These are phyloP conservation scores for Micractinium sp. DNA, from an alignment of 139 green algal genomes.

Conservation along the genomic window DNA sequence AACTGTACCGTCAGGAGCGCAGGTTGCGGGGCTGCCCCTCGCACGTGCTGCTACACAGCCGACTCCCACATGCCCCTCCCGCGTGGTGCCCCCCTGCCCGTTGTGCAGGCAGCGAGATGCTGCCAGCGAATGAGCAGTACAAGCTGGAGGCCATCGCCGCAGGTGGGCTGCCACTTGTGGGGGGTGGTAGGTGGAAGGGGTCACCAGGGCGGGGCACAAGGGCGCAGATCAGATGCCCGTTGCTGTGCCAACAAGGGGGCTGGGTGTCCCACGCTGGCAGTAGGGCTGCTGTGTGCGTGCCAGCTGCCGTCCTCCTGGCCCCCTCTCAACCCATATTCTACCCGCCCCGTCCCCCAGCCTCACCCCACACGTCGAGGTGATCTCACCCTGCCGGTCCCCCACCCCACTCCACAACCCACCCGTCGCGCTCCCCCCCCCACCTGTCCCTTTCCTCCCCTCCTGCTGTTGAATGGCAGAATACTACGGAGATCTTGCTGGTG, in stretches of 20 bases:
- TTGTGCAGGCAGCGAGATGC: background rate
- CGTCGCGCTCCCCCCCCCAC: background rate
- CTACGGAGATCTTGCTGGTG: background rate
- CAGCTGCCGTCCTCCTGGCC: too few relatives aligned
- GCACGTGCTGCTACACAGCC: background rate
- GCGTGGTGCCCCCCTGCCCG: too few relatives aligned
- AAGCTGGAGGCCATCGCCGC: constrained; percentile 13
- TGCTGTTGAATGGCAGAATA: background rate
- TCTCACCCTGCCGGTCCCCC: background rate
- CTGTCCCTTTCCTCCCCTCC: background rate
- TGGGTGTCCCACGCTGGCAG: too few relatives aligned
- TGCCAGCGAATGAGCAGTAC: background rate
- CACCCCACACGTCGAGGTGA: too few relatives aligned
- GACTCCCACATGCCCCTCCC: background rate
- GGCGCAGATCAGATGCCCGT: too few relatives aligned
- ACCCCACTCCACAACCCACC: background rate
- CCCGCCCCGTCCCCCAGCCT: too few relatives aligned
- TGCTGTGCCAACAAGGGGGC: too few relatives aligned
- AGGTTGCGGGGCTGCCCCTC: background rate
- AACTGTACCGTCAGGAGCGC: too few relatives aligned
- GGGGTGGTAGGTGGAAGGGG: too few relatives aligned
- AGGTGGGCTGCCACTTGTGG: background rate
- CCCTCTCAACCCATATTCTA: too few relatives aligned
- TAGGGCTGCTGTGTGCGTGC: too few relatives aligned
- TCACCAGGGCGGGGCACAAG: too few relatives aligned